phyloP scores from a whole-genome alignment of 2,329 filamentous ascomycete species.

The Ceratocystis alfenasii region DNA sequence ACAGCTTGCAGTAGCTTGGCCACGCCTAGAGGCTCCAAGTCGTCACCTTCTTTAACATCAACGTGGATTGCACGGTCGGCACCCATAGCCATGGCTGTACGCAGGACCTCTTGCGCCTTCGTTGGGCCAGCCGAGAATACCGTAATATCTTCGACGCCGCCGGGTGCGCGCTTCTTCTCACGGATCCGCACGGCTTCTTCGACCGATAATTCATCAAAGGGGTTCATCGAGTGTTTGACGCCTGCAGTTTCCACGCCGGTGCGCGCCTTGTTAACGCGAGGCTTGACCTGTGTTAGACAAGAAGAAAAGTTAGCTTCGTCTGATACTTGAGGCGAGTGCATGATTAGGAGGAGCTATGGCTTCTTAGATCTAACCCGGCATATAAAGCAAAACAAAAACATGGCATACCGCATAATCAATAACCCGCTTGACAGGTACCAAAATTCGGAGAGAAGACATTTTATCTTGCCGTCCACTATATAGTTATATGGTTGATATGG shows the following conservation, averaged over 20 bases:
- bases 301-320: not conserved
- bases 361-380: not conserved
- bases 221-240: constrained; percentile 98
- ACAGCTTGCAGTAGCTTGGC: constrained; percentile 78
- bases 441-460: constrained; percentile 59
- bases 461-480: constrained; percentile 17
- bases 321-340: not conserved
- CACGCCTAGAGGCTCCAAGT: constrained; percentile 79
- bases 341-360: not conserved
- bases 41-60: constrained; percentile 60
- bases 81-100: constrained; percentile 97
- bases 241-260: constrained; percentile 85
- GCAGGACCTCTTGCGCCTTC: constrained; percentile 77
- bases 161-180: constrained; percentile 62
- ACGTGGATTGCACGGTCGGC: constrained; percentile 87
- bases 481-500: constrained; percentile 3
- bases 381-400: not conserved
- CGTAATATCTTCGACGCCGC: constrained; percentile 81
- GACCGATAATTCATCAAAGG: constrained; percentile 95
- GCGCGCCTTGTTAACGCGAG: constrained; percentile 56
- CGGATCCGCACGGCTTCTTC: constrained; percentile 93
- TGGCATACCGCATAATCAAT: constrained; percentile 70
- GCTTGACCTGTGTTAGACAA: constrained; percentile 44
- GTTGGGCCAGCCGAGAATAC: constrained; percentile 77
- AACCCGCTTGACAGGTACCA: constrained; percentile 72